phyloP scores from a whole-genome alignment of 2,329 filamentous ascomycete species.

The Aspergillus sp. region DNA sequence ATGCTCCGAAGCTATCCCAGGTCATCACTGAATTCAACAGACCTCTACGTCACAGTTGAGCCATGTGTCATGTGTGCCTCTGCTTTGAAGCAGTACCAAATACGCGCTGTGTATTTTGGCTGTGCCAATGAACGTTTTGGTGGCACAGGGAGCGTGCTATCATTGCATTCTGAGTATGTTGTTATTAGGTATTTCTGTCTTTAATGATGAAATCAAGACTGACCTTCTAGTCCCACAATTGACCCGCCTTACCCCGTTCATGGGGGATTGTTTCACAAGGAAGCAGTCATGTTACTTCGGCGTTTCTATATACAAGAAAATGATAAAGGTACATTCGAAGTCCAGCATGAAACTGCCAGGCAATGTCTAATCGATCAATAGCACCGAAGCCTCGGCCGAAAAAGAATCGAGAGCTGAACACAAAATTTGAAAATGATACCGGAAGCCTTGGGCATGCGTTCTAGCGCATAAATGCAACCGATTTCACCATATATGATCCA shows the following conservation, averaged over 20 bases:
- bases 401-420: constrained; percentile 60
- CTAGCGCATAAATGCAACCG: neutral
- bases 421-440: constrained; percentile 41
- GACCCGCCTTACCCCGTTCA: constrained; percentile 77
- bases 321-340: constrained; percentile 63
- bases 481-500: neutral
- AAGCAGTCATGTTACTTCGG: constrained; percentile 85
- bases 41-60: constrained; percentile 95
- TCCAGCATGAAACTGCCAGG: too few species aligned
- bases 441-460: constrained; percentile 2
- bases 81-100: constrained; percentile 78
- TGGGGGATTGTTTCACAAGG: constrained; percentile 82
- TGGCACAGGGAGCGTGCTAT: constrained; percentile 88
- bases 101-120: constrained; percentile 89
- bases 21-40: constrained; percentile 65
- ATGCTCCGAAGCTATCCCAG: constrained; percentile 62
- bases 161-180: constrained; percentile 66
- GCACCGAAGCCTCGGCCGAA: constrained; percentile 62
- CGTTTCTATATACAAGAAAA: constrained; percentile 99
- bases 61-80: constrained; percentile 99
- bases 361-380: constrained; percentile 14
- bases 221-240: constrained; percentile 56
- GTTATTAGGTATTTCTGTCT: constrained; percentile 3
- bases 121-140: constrained; percentile 96
- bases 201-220: constrained; percentile 5